Conservation (phyloP, 441 rosid species). For the Adansonia gregorii region DNA sequence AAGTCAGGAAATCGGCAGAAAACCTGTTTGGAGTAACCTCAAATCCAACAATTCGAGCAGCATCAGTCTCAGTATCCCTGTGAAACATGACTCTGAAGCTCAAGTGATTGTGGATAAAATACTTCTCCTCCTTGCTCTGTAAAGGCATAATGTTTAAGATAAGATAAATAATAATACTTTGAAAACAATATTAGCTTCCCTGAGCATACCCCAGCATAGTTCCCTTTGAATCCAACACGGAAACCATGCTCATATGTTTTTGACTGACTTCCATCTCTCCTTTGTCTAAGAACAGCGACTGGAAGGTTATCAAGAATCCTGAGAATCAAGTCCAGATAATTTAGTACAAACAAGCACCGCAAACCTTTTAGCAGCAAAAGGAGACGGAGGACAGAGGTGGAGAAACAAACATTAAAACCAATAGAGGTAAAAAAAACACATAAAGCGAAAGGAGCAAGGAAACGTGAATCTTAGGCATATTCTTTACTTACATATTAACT, state of each 20-base stretch:
- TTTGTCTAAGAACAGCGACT: constrained; percentile 87
- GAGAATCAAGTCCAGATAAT: constrained; percentile 35
- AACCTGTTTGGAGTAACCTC: constrained; percentile 93
- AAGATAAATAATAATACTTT: constrained; percentile 20
- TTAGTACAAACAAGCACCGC: constrained; percentile 19
- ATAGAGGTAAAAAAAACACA: background rate
- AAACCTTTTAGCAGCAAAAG: background rate
- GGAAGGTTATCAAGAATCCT: constrained; percentile 98
- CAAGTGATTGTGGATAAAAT: constrained; percentile 89
- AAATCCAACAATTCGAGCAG: constrained; percentile 93
- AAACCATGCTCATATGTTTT: constrained; percentile 90
- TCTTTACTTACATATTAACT: constrained; percentile 75
- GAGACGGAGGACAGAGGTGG: background rate
- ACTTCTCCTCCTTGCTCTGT: constrained; percentile 95
- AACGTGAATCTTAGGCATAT: background rate
- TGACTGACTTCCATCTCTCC: constrained; percentile 82
- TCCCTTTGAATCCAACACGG: constrained; percentile 94
- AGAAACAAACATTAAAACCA: background rate
- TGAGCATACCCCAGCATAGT: constrained; percentile 78
- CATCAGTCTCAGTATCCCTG: constrained; percentile 70
- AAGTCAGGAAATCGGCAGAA: constrained; percentile 20
- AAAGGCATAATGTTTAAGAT: constrained; percentile 30
- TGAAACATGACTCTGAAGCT: constrained; percentile 94
- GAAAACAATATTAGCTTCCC: constrained; percentile 23
- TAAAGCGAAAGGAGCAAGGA: background rate